These are phyloP conservation scores for Fusarium newnesense DNA, from an alignment of 2,329 filamentous ascomycete species.

Conservation along the genomic window DNA sequence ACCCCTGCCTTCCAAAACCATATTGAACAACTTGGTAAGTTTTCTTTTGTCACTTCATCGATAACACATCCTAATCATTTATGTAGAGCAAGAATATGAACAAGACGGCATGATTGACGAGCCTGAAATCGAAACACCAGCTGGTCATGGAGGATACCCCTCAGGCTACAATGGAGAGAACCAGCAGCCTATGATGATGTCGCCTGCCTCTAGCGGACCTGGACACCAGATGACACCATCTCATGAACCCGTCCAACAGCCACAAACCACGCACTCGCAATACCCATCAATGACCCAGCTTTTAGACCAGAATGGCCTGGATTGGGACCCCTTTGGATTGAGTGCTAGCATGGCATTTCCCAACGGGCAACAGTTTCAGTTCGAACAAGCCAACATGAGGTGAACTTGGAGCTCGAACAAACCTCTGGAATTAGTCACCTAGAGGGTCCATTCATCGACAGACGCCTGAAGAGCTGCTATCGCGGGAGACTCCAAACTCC, in stretches of 20 bases:
- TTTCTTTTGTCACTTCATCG: constrained; percentile 55
- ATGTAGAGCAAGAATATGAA: constrained; percentile 95
- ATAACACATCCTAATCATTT: constrained; percentile 72
- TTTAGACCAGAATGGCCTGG: constrained; percentile 79
- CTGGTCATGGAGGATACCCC: constrained; percentile 73
- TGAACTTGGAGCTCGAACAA: constrained; percentile 40
- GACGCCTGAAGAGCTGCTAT: constrained; percentile 21
- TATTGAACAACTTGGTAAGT: constrained; percentile 94
- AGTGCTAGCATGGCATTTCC: constrained; percentile 97
- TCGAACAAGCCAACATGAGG: constrained; percentile 69
- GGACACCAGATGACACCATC: constrained; percentile 51
- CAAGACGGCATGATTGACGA: constrained; percentile 91
- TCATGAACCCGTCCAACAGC: constrained; percentile 44
- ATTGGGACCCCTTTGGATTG: constrained; percentile 92
- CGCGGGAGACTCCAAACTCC: constrained; percentile 2
- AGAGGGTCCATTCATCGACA: constrained; percentile 23
- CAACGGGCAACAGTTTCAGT: constrained; percentile 78
- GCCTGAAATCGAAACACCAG: constrained; percentile 74
- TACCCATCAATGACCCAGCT: constrained; percentile 74
- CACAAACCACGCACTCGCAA: constrained; percentile 45
- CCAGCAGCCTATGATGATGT: constrained; percentile 56
- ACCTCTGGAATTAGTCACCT: constrained; percentile 15
- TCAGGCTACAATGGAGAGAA: constrained; percentile 61
- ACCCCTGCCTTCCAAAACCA: constrained; percentile 89
- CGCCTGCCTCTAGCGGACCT: constrained; percentile 53